Conservation (phyloP, 768 basidiomycete species). For the Pleurotus sapidus region DNA sequence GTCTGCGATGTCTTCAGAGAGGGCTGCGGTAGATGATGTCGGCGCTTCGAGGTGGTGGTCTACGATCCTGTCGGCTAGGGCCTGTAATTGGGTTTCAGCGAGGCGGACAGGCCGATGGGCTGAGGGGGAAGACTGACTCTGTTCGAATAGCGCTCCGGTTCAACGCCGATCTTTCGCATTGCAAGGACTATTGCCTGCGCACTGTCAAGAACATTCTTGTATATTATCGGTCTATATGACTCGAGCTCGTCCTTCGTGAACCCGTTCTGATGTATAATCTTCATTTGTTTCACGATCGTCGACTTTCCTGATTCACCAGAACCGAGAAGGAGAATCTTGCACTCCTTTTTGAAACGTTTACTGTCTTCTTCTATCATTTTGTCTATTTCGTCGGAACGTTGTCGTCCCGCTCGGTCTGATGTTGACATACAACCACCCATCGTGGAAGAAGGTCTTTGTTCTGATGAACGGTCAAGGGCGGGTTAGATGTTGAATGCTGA, state of each 20-base stretch:
- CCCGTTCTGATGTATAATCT: constrained; percentile 94
- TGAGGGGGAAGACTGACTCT: constrained; percentile 34
- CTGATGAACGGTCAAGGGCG: no score
- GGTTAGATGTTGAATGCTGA: no score
- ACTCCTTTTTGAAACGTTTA: constrained; percentile 79
- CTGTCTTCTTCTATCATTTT: constrained; percentile 83
- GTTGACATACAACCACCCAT: constrained; percentile 75
- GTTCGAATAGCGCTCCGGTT: constrained; percentile 68
- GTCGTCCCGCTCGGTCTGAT: constrained; percentile 54
- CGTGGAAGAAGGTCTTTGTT: no score
- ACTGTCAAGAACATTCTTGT: constrained; percentile 84
- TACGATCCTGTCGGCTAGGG: constrained; percentile 57
- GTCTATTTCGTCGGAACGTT: constrained; percentile 75
- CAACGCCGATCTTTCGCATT: constrained; percentile 82
- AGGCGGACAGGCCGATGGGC: background rate
- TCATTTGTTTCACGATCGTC: constrained; percentile 99
- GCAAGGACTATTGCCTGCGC: constrained; percentile 84
- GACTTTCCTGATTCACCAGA: constrained; percentile 95
- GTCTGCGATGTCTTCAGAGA: constrained; percentile 63
- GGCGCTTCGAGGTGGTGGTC: constrained; percentile 49
- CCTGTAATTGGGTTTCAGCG: constrained; percentile 12
- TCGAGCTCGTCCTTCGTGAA: constrained; percentile 78
- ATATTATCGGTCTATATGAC: constrained; percentile 75
- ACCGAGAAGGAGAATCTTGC: constrained; percentile 91
- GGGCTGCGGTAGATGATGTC: constrained; percentile 34